Conservation (phyloP, 495 filamentous ascomycete species). For the Astrothelium macrocarpum region DNA sequence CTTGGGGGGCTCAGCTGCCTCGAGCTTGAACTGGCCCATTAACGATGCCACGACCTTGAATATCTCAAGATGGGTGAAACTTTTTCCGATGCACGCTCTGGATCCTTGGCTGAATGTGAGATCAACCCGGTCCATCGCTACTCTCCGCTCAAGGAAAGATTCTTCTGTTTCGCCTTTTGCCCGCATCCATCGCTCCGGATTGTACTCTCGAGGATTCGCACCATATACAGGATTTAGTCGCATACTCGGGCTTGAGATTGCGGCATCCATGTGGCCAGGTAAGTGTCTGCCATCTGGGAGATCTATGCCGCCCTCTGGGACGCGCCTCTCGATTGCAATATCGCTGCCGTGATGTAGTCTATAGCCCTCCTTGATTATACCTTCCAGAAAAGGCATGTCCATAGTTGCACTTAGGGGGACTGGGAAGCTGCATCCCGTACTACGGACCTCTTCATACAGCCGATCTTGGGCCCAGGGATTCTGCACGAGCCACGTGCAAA, state of each 20-base stretch:
- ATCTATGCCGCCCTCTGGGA: not conserved
- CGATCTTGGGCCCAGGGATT: constrained; percentile 5
- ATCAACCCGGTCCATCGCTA: not conserved
- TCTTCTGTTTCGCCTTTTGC: not conserved
- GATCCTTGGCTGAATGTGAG: constrained; percentile 3
- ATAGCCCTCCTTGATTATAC: not conserved
- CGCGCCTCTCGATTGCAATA: not conserved
- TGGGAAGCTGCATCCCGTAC: not conserved
- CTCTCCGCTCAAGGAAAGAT: not conserved
- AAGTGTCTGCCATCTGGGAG: not conserved
- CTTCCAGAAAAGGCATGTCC: constrained; percentile 3
- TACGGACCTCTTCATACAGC: not conserved
- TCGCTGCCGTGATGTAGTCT: not conserved
- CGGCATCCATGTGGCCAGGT: constrained; percentile 2
- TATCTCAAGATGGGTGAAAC: constrained; percentile 2
- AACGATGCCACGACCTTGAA: constrained; percentile 2
- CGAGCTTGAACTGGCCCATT: not conserved
- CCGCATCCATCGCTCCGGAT: constrained; percentile 1
- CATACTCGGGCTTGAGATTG: constrained; percentile 1
- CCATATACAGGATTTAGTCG: not conserved
- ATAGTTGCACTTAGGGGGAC: not conserved
- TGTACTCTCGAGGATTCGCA: not conserved
- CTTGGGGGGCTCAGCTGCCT: not conserved
- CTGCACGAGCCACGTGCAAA: not conserved
- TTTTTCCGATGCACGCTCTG: not conserved